These are phyloP conservation scores for Fusarium abutilonis DNA, from an alignment of 2,329 filamentous ascomycete genomes.

Conservation along the genomic window DNA sequence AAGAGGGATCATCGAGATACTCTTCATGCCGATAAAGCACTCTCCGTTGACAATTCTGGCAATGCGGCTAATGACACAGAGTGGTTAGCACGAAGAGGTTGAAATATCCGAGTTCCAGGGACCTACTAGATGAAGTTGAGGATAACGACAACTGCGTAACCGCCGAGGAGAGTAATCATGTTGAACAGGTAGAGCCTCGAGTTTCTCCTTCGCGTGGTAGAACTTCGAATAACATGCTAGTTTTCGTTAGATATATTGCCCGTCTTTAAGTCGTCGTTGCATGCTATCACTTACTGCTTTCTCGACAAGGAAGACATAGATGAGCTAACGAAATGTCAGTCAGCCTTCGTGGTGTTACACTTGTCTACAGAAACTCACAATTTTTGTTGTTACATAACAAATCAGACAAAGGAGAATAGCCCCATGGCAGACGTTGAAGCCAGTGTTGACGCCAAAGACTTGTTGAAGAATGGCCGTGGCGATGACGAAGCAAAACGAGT, in stretches of 20 bases:
- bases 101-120: neutral
- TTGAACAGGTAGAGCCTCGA: conserved; percentile 71
- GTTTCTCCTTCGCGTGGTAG: conserved; percentile 60
- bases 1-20: conserved; percentile 67
- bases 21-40: conserved; percentile 71
- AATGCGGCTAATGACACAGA: conserved; percentile 58
- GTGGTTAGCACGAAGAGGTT: conserved; percentile 1
- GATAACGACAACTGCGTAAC: conserved; percentile 60
- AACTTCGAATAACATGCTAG: conserved; percentile 67
- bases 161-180: conserved; percentile 63
- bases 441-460: conserved; percentile 65
- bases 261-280: too few relatives aligned
- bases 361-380: conserved; percentile 41
- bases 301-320: conserved; percentile 73
- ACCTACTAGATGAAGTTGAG: conserved; percentile 70
- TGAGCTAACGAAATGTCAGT: conserved; percentile 52
- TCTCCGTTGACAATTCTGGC: conserved; percentile 63
- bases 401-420: conserved; percentile 69
- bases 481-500: conserved; percentile 69
- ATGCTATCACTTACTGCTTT: conserved; percentile 60
- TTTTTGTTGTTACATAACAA: conserved; percentile 72
- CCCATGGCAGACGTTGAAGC: conserved; percentile 61
- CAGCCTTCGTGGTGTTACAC: too few relatives aligned
- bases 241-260: neutral
- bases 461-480: conserved; percentile 66